Evolutionary conservation across 176 grass and related monocot genomes (phyloP), one percentile per base, ranked within the genome.

Genomic region (Paspalum notatum): DNA sequence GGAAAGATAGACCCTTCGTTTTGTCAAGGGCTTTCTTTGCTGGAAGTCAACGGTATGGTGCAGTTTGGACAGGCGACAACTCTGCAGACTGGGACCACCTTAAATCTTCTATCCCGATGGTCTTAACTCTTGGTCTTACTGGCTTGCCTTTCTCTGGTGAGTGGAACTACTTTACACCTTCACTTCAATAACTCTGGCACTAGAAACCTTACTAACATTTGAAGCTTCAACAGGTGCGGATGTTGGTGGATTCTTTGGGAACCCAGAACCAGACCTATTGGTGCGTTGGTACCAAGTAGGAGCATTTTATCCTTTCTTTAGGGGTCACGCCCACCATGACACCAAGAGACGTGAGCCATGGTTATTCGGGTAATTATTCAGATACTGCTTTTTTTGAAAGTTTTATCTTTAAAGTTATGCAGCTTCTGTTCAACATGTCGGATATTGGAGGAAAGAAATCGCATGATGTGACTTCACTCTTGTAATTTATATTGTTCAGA

Each of bases 281-380:
- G 92, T 98, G 40, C 85, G 95, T 52, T 98, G 95, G 95, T 98
- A 98, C 78, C 95, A 98, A 85, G 85, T 98, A 26, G 95, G 90
- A 85, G 95, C 95, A n/a, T 98, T 92, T 72, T 98, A 98, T 71
- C 95, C 95, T 87, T 98, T 98, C 80, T 98, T 98, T 42, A 91
- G 95, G 81, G 95, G 25, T 17, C 95, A 94, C 87, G 95, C 95
- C 71, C 95, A 98, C 85, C 95, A 92, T 83, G 95, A 98, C 69
- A 98, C 95, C 37, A 98, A 91, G 88, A 90, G 95, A 85, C 90
- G 95, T 50, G 95, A 98, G 51, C 95, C 95, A 79, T 98, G 95
- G 95, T 62, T 98, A 87, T 98, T 98, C 39, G 95, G 95, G 95
- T 98, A 98, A 82, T 80, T 57, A 45, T 52, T 66, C 58, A 75